A percentile compares a stretch with the other conserved stretches of the same genome.
Evolutionary conservation across 2,329 filamentous ascomycete genomes (phyloP).

Genomic region (Aurifilum marmelostoma): DNA sequence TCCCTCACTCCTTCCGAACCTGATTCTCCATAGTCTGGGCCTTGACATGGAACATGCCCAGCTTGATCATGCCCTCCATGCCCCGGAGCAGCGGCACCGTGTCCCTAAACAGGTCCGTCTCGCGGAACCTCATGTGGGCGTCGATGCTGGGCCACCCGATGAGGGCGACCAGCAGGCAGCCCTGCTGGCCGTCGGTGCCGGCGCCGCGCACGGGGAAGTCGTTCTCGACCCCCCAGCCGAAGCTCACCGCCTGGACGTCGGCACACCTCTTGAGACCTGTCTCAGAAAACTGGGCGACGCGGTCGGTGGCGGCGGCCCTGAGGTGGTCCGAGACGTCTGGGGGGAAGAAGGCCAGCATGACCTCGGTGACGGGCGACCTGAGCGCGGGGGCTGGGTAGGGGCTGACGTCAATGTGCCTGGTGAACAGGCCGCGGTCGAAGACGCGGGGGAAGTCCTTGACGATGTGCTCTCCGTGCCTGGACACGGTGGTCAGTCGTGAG

Average conservation of each 20-base stretch:
- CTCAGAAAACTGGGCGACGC: slow-evolving; percentile 27
- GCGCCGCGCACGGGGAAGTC: slow-evolving; percentile 37
- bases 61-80: slow-evolving; percentile 32
- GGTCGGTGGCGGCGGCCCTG: slow-evolving; percentile 11
- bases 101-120: slow-evolving; percentile 41
- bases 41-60: slow-evolving; percentile 33
- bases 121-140: slow-evolving; percentile 41
- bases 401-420: slow-evolving; percentile 32
- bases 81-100: slow-evolving; percentile 35
- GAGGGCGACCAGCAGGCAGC: slow-evolving; percentile 34
- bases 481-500: not conserved
- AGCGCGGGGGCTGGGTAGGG: slow-evolving; percentile 28
- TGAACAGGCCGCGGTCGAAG: slow-evolving; percentile 30
- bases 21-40: slow-evolving; percentile 21
- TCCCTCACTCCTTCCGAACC: slow-evolving; percentile 3
- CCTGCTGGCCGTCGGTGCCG: slow-evolving; percentile 36
- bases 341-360: slow-evolving; percentile 30
- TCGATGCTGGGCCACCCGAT: slow-evolving; percentile 45
- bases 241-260: slow-evolving; percentile 26
- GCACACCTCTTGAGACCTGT: slow-evolving; percentile 16
- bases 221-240: slow-evolving; percentile 40
- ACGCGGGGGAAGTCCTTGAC: slow-evolving; percentile 31
- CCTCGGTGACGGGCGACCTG: slow-evolving; percentile 29
- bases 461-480: slow-evolving; percentile 30
- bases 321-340: slow-evolving; percentile 10